Conservation (phyloP, 495 filamentous ascomycete species). For the Clavariopsis aquatica region DNA sequence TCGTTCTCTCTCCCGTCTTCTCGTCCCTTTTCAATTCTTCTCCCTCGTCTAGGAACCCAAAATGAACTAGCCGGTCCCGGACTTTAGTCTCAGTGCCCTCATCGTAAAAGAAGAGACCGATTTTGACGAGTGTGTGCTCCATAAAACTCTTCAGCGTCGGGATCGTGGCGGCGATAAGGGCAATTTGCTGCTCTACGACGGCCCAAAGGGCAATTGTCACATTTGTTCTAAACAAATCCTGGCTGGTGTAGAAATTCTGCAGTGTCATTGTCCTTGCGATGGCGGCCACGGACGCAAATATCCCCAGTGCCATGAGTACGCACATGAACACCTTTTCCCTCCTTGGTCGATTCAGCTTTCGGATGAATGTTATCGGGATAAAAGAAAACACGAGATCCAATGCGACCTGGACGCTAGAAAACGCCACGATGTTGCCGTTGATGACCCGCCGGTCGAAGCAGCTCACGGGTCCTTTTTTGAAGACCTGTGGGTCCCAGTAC, state of each 20-base stretch:
- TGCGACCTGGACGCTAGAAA: constrained; percentile 36
- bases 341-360: constrained; percentile 40
- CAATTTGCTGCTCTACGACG: constrained; percentile 25
- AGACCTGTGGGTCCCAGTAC: constrained; percentile 40
- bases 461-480: constrained; percentile 21
- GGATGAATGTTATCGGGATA: constrained; percentile 46
- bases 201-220: constrained; percentile 26
- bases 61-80: constrained; percentile 7
- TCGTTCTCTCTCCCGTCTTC: neutral
- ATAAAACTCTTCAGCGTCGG: constrained; percentile 26
- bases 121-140: constrained; percentile 10
- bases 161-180: constrained; percentile 27
- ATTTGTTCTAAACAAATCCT: constrained; percentile 22
- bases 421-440: constrained; percentile 36
- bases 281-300: constrained; percentile 41
- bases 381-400: constrained; percentile 43
- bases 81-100: constrained; percentile 14
- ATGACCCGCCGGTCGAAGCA: constrained; percentile 34
- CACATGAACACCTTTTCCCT: constrained; percentile 43
- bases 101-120: constrained; percentile 30
- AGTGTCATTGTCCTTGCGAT: constrained; percentile 32
- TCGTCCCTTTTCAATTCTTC: neutral
- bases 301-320: constrained; percentile 45
- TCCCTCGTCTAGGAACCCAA: constrained; percentile 23
- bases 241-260: constrained; percentile 16